Base-by-base conservation (phyloP, 2,329 filamentous ascomycete genomes). In the Emydomyces testavorans region DNA sequence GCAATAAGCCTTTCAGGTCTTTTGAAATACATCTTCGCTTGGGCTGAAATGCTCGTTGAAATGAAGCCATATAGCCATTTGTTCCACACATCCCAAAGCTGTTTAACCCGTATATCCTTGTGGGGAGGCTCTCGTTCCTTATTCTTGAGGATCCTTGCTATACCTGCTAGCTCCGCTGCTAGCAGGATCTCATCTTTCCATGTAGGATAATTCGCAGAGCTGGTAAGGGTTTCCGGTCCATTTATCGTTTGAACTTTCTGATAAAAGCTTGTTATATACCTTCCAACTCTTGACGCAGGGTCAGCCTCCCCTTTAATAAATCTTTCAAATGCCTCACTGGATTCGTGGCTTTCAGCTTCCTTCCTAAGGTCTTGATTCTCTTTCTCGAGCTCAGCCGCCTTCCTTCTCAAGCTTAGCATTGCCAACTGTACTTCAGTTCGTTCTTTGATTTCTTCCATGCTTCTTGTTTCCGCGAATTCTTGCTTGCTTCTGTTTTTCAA, bases 81-180 rank as follows among this genome's bases (percentile, higher is more conserved):
- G 23, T 41, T 41, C 20, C 21, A 28, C 11, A 8, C 38, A 23
- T 18, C 11, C 38, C 38, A 41, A 21, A 41, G 11, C 39, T 42
- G n/a, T 46, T 46, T 13, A 45, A 45, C 31, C 42, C 42, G n/a
- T 45, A 45, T 29, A 18, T 45, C 21, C 13, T 45, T 45, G 42
- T 15, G 21, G 42, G 29, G n/a, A 7, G 15, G 13, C 15, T 8
- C 10, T 31, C 11, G n/a, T 8, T 2, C n/a, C 29, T 31, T 31
- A 11, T 31, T 8, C 8, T 31, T 31, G 29, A 31, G 29, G 29
- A 31, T n/a, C n/a, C 29, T 31, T 3, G 10, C 8, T n/a, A n/a
- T 68, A n/a, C 35, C 35, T 10, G 35, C 35, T 3, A 20, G 10
- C 16, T 38, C 16, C 16, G 35, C 35, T 23, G 16, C 21, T 8